phyloP scores from a whole-genome alignment of 129 eudicot genomes.

The Silybum marianum region DNA sequence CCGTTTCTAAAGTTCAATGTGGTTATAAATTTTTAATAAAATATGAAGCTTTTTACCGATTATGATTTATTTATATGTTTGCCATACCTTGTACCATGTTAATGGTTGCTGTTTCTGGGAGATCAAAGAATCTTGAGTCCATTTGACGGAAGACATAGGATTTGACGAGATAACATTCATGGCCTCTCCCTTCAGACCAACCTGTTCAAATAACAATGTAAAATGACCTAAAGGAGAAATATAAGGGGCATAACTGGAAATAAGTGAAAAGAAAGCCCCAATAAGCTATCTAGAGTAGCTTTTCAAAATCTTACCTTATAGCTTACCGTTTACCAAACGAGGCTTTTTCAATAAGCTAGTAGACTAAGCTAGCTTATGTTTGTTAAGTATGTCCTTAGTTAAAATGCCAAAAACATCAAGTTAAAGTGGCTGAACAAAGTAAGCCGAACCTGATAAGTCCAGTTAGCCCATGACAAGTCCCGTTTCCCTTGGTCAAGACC shows the following conservation, averaged over 20 bases:
- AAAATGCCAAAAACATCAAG: neutral
- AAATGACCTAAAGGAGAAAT: neutral
- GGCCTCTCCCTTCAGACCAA: conserved; percentile 95
- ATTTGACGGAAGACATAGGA: conserved; percentile 56
- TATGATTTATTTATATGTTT: neutral
- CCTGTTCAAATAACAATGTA: conserved; percentile 39
- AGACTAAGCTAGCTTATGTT: neutral
- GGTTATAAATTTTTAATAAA: neutral
- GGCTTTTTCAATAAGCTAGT: neutral
- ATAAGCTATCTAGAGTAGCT: neutral
- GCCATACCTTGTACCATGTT: conserved; percentile 91
- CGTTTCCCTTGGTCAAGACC: conserved; percentile 81
- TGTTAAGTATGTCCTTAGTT: neutral
- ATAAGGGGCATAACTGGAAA: neutral
- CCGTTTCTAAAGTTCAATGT: conserved; percentile 7
- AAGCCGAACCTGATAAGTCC: conserved; percentile 79
- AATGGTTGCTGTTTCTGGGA: conserved; percentile 78
- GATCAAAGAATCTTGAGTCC: conserved; percentile 73
- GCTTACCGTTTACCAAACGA: neutral
- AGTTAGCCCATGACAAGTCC: conserved; percentile 79
- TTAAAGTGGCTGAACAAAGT: neutral
- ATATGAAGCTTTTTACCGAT: neutral
- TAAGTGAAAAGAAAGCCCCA: neutral
- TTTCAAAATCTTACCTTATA: neutral
- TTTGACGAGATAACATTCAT: conserved; percentile 70